These are phyloP conservation scores for Ailanthus altissimus DNA, from an alignment of 345 rosid species.

Conservation along the genomic window DNA sequence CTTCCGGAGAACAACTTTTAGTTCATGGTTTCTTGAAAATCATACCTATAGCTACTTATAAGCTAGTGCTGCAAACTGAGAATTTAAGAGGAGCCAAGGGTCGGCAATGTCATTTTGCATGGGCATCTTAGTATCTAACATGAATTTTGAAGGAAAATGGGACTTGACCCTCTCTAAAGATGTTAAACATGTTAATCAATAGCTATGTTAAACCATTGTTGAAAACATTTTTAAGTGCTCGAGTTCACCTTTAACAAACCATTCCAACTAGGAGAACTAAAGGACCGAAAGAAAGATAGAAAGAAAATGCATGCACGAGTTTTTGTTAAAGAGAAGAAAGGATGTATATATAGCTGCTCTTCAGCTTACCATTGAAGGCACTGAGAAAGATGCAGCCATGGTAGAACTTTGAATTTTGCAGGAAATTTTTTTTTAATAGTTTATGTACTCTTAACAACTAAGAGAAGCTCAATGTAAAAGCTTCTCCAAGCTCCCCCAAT, in stretches of 20 bases:
- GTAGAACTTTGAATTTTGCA: slow-evolving; percentile 38
- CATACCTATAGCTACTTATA: too few relatives aligned
- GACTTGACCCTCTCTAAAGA: background rate
- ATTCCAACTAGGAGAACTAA: too few relatives aligned
- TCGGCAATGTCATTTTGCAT: slow-evolving; percentile 5
- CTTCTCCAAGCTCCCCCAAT: slow-evolving; percentile 31
- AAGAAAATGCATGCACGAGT: background rate
- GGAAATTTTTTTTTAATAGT: background rate
- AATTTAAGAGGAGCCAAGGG: background rate
- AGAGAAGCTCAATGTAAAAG: slow-evolving; percentile 40
- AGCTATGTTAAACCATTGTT: background rate
- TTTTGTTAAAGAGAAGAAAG: background rate
- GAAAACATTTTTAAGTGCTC: background rate
- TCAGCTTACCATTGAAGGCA: slow-evolving; percentile 76
- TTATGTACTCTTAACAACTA: slow-evolving; percentile 6
- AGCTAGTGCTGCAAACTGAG: background rate
- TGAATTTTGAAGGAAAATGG: background rate
- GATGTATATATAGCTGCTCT: background rate
- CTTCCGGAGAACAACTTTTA: background rate
- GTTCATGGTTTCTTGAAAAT: background rate
- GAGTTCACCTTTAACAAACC: background rate
- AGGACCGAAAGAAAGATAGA: background rate
- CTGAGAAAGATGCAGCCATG: slow-evolving; percentile 94
- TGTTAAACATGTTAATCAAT: background rate
- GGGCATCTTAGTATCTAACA: slow-evolving; percentile 4